Evolutionary conservation across 1,284 basidiomycete genomes (phyloP), one percentile per base, ranked within the genome.

Genomic region (Athelia sp.): DNA sequence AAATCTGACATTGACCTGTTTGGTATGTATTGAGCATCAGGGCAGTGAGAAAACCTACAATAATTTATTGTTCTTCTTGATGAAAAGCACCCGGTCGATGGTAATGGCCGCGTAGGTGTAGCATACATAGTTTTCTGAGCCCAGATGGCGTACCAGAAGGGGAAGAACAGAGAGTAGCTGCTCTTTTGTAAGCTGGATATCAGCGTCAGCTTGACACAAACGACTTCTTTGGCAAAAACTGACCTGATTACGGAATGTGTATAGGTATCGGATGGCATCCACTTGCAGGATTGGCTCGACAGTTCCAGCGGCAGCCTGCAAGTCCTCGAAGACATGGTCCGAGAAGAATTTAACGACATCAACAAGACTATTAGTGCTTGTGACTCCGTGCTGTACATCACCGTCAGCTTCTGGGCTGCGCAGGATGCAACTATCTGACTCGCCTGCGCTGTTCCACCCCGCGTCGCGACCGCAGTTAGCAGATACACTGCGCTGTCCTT

Each of bases 401-500:
- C 22, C 26, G 31, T 45, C 23, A 46, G 38, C 48, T 50, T 49
- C 48, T 18, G 36, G 21, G 38, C n/a, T 31, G 4, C 14, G n/a
- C 31, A 18, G 23, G n/a, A n/a, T 6, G 29, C 29, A 38, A 43
- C 4, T 24, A 51, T 19, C 6, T 43, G 10, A 62, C 76, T 34
- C 52, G 86, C 88, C 75, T 88, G 84, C 11, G 77, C 75, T 1
- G 96, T 98, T 6, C 89, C 89, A 3, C 93, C 90, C 47, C 88
- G 78, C 4, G 91, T 87, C 1, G 96, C 96, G 51, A 98, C 84
- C 1, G 93, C 93, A 6, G 91, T 93, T 58, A 99, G 75, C 23
- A 98, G 71, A 69, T 93, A 99, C 46, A 98, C 86, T n/a, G 96
- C 96, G 17, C 90, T 90, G 68, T 98, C 94, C 69, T 99, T 99